Conservation (phyloP, 1,284 basidiomycete species). For the Ceratobasidium sp. region DNA sequence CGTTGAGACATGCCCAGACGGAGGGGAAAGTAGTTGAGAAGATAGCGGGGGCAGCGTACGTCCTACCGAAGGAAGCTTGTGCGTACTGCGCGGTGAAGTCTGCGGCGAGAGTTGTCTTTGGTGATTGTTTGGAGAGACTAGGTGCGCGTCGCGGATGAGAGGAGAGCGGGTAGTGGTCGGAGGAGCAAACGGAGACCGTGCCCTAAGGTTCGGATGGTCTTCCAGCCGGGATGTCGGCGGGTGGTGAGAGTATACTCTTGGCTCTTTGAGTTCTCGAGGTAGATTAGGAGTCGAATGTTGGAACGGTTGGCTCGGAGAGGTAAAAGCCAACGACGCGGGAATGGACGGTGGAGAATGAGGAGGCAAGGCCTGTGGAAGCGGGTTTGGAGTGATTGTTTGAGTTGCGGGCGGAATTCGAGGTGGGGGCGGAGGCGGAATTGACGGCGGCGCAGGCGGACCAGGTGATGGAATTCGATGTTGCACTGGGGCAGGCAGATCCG, state of each 20-base stretch:
- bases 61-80: slow-evolving; percentile 1
- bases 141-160: neutral
- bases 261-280: slow-evolving; percentile 3
- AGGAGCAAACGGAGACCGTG: slow-evolving; percentile 9
- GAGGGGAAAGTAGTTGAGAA: slow-evolving; percentile 7
- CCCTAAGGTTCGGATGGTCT: neutral
- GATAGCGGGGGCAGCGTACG: neutral
- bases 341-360: slow-evolving; percentile 5
- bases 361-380: neutral
- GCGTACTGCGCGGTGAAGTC: neutral
- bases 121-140: neutral
- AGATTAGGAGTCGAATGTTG: slow-evolving; percentile 15
- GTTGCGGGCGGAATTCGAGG: neutral
- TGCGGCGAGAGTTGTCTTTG: neutral
- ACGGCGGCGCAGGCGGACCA: slow-evolving; percentile 4
- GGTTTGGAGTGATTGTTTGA: neutral
- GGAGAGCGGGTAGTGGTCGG: neutral
- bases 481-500: neutral
- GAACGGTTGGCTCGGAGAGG: slow-evolving; percentile 5
- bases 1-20: neutral
- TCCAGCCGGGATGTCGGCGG: neutral
- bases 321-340: neutral
- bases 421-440: neutral
- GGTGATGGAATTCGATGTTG: neutral
- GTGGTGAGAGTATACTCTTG: neutral